A percentile compares a stretch with the other conserved stretches of the same genome.
Conservation (phyloP, 2,329 filamentous ascomycete species). For the Diaporthe eres region DNA sequence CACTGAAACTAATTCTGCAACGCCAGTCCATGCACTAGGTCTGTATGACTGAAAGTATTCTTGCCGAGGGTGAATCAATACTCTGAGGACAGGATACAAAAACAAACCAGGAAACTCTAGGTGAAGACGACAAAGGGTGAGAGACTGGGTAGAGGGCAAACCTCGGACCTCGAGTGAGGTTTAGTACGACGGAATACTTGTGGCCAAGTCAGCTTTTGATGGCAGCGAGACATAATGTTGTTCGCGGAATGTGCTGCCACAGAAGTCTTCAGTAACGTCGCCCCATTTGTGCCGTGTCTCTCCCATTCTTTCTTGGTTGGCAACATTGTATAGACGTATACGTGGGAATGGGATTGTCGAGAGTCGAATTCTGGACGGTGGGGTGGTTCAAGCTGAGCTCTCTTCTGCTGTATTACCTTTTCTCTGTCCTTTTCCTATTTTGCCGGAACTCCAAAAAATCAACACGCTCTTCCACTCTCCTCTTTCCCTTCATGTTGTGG, state of each 20-base stretch:
- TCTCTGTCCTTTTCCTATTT: background rate
- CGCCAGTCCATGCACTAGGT: background rate
- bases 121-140: background rate
- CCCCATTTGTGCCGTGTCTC: background rate
- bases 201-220: background rate
- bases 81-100: background rate
- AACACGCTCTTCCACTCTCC: background rate
- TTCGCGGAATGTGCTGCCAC: too few relatives aligned
- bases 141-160: background rate
- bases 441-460: too few relatives aligned
- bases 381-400: background rate
- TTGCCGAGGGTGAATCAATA: background rate
- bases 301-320: too few relatives aligned
- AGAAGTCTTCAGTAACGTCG: background rate
- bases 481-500: background rate
- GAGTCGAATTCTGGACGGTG: too few relatives aligned
- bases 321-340: background rate
- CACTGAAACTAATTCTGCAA: background rate
- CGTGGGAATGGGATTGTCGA: too few relatives aligned
- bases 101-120: too few relatives aligned
- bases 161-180: background rate
- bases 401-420: background rate
- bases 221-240: background rate
- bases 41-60: background rate
- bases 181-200: too few relatives aligned